Percentiles rank a stretch among this genome's conserved stretches.
Evolutionary conservation across 306 rosid species (phyloP).

Genomic region (Morella rubra): DNA sequence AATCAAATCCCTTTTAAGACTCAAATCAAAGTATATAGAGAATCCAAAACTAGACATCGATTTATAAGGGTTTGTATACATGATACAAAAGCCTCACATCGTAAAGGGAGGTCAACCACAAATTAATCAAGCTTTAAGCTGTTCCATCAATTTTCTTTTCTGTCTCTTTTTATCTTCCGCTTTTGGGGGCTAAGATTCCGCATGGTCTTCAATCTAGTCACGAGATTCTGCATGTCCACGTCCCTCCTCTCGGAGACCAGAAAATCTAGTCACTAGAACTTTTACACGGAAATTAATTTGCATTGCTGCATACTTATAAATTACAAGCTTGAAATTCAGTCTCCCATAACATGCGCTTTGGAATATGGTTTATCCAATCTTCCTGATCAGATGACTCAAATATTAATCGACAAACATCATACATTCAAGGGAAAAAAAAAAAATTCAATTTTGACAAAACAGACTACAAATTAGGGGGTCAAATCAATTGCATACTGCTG

Average conservation of each 20-base stretch:
- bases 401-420: not conserved
- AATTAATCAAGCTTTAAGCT: not conserved
- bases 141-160: slow-evolving; percentile 1
- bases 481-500: no score
- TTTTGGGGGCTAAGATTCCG: no score
- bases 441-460: no score
- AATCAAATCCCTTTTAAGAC: not conserved
- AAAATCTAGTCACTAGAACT: not conserved
- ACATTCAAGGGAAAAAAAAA: not conserved
- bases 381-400: not conserved
- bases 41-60: no score
- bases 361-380: slow-evolving; percentile 1
- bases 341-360: slow-evolving; percentile 12
- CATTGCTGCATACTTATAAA: not conserved
- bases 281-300: not conserved
- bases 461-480: no score
- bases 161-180: not conserved
- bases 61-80: no score
- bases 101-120: not conserved
- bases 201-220: not conserved
- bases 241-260: not conserved
- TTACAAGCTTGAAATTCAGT: not conserved
- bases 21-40: no score
- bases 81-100: not conserved
- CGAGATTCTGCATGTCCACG: not conserved